A percentile compares a stretch with the other conserved stretches of the same genome.
Evolutionary conservation across 768 basidiomycete species (phyloP).

Genomic region (Mycena pura): DNA sequence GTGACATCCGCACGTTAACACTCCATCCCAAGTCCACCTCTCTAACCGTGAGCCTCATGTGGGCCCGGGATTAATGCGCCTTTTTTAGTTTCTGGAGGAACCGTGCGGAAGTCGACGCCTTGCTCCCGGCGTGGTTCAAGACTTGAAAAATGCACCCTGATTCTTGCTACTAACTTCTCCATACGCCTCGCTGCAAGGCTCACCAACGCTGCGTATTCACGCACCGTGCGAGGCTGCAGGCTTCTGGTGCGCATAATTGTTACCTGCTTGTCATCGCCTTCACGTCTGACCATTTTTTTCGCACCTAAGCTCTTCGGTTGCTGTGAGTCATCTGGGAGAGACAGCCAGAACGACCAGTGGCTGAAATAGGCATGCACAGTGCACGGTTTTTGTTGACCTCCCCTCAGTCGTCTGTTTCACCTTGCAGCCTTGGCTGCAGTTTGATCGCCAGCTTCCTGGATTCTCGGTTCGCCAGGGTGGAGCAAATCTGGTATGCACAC

Average conservation of each 20-base stretch:
- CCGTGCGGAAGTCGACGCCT: background rate
- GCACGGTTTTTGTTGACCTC: background rate
- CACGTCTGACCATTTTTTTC: background rate
- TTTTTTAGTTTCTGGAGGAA: conserved; percentile 1
- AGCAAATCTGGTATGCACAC: too few relatives aligned
- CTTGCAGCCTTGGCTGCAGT: background rate
- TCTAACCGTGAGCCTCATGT: conserved; percentile 1
- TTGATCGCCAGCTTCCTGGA: background rate
- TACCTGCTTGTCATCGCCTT: conserved; percentile 2
- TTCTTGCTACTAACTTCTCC: background rate
- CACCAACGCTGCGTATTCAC: background rate
- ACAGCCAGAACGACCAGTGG: background rate
- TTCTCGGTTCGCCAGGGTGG: too few relatives aligned
- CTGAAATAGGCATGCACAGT: background rate
- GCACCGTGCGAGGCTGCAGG: background rate
- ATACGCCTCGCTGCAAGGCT: background rate
- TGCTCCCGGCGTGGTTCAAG: conserved; percentile 6
- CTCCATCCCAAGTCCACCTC: too few relatives aligned
- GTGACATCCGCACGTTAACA: too few relatives aligned
- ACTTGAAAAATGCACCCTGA: background rate
- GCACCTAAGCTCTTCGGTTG: background rate
- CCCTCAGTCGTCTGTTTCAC: background rate
- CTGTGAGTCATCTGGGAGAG: background rate
- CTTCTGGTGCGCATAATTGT: background rate
- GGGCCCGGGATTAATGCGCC: conserved; percentile 5